Evolutionary conservation across 805 yeast genomes (phyloP), one percentile per base, ranked within the genome.

Genomic region (Candida boleticola): DNA sequence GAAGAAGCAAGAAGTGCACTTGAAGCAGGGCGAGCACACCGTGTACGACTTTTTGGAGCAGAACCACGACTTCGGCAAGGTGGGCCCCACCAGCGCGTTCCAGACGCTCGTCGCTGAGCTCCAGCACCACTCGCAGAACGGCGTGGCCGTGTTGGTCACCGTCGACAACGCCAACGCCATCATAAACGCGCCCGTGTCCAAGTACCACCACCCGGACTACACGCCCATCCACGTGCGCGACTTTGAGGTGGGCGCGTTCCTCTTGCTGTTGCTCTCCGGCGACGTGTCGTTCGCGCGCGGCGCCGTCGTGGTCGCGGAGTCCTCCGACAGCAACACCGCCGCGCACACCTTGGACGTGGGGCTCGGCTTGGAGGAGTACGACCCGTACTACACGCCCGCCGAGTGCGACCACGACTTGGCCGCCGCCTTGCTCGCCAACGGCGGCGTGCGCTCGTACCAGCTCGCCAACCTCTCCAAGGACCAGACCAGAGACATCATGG

Each of bases 151-250:
- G 7, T 67, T 77, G 39, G 68, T 88, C 33, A 73, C 95, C 2
- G 72, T 89, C 33, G 97, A 89, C 60, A 82, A 85, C 55, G 73
- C 88, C 55, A 81, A 87, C 45, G 79, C 82, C 3, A 63, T 87
- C 43, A 59, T 80, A 10, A 75, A 80, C 29, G 54, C 64, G 23
- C 73, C 85, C 5, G 61, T 62, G 40, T 77, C 95, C 6, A 71
- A 65, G 31, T 88, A 89, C 65, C 74, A 77, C 51, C 75, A 82
- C 54, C 61, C 73, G 1, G 67, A 77, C 19, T 80, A 81, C 63
- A 59, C 66, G 31, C 73, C 73, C 7, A 75, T 89, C 42, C 79
- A 79, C 51, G 71, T 82, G 45, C 69, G 73, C 18, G 76, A 83
- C 22, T 73, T 89, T 36, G 89, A 86, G 58, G 54, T 88, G 17